A percentile compares a stretch with the other conserved stretches of the same genome.
Conservation (phyloP, 1,284 basidiomycete genomes). For the Cryptococcus sp. region DNA sequence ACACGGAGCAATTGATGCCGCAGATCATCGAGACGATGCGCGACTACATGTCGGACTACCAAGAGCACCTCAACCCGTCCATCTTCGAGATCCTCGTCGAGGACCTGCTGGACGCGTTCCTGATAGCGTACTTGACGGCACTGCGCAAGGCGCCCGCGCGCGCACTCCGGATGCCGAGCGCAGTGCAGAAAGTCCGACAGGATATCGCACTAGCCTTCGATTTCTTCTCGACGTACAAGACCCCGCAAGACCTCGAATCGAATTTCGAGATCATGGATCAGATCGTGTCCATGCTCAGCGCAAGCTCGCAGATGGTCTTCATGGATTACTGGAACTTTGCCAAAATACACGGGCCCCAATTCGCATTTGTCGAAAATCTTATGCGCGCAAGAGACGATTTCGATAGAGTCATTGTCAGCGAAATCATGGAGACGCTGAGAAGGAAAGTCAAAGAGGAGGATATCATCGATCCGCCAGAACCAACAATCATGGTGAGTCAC, state of each 20-base stretch:
- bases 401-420: conserved; percentile 79
- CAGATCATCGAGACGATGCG: conserved; percentile 94
- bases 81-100: conserved; percentile 91
- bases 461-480: conserved; percentile 66
- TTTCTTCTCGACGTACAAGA: conserved; percentile 80
- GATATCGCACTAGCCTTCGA: conserved; percentile 77
- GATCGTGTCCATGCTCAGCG: conserved; percentile 80
- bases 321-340: conserved; percentile 95
- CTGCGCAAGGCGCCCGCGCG: conserved; percentile 70
- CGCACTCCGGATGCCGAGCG: conserved; percentile 83
- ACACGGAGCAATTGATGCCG: conserved; percentile 59
- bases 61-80: conserved; percentile 84
- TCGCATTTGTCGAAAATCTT: conserved; percentile 84
- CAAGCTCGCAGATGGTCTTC: conserved; percentile 90
- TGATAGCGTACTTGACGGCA: conserved; percentile 86
- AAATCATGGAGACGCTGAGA: conserved; percentile 92
- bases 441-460: conserved; percentile 88
- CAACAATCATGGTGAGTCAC: conserved; percentile 61
- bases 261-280: conserved; percentile 86
- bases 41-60: conserved; percentile 93
- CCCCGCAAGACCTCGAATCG: conserved; percentile 73
- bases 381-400: conserved; percentile 89
- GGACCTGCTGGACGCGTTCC: conserved; percentile 87
- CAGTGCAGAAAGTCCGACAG: conserved; percentile 75
- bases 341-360: conserved; percentile 90